These are phyloP conservation scores for Eustoma russellianum DNA, from an alignment of 257 asterid genomes.

Conservation along the genomic window DNA sequence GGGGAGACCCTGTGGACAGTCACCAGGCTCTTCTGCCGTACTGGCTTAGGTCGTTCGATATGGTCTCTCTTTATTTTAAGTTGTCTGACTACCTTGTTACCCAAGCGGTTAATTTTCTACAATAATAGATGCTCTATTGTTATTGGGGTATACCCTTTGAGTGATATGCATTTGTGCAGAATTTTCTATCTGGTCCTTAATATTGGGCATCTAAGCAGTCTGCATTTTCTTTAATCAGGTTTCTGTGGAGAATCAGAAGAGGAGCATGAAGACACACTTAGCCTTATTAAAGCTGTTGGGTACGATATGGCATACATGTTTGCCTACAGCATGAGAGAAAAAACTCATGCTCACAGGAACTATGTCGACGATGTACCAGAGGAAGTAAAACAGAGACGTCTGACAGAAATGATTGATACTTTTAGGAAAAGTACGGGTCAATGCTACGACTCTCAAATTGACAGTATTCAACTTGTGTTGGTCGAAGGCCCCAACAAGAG, in stretches of 20 bases:
- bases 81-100: too few relatives aligned
- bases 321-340: slow-evolving; percentile 99
- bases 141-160: neutral
- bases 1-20: too few relatives aligned
- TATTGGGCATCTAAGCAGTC: slow-evolving; percentile 7
- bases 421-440: slow-evolving; percentile 86
- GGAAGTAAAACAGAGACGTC: slow-evolving; percentile 74
- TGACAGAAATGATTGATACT: slow-evolving; percentile 72
- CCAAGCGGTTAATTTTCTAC: too few relatives aligned
- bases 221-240: slow-evolving; percentile 36
- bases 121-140: neutral
- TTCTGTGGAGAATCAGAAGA: slow-evolving; percentile 96
- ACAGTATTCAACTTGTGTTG: slow-evolving; percentile 71
- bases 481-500: slow-evolving; percentile 96
- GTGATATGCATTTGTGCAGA: neutral
- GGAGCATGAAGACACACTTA: slow-evolving; percentile 75
- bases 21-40: too few relatives aligned
- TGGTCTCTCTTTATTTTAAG: too few relatives aligned
- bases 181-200: neutral
- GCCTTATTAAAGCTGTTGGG: slow-evolving; percentile 57
- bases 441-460: slow-evolving; percentile 62
- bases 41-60: too few relatives aligned
- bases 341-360: slow-evolving; percentile 95
- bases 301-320: slow-evolving; percentile 98
- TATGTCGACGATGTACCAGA: slow-evolving; percentile 81